Base-by-base conservation (phyloP, 2,329 filamentous ascomycete genomes). In the Sclerotinia sclerotiorum region DNA sequence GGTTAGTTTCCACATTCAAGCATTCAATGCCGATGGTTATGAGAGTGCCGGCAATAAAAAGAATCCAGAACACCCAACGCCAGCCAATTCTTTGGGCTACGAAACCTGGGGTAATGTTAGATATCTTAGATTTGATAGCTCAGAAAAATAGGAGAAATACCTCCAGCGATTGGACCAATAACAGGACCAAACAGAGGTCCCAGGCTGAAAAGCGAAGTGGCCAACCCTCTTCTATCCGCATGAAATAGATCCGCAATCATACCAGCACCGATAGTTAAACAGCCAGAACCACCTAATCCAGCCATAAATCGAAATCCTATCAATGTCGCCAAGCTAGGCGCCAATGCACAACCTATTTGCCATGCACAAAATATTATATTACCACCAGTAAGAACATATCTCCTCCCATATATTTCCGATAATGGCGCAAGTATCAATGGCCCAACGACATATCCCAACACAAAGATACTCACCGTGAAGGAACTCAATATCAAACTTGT, bases 261-360 rank as follows among this genome's bases (percentile, higher is more conserved):
- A 46, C 73, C 73, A 61, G 69, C 72, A n/a, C 73, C 73, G 39
- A 72, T 56, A 69, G 75, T 64, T 73, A 78, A 19, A 69, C 54
- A 78, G 32, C 70, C 83, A n/a, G 82, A 83, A 62, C 84, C 85
- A 52, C 84, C 84, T 15, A 85, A 76, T 13, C 89, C 90, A 7
- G 84, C 83, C 8, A 90, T 73, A 72, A 90, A 84, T 2, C 88
- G 85, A 73, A 90, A 88, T 19, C 79, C 81, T 61, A 88, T 83
- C 57, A 89, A 80, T 54, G 82, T 75, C 32, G 75, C 78, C 29
- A 84, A 76, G 19, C 79, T 80, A 0, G 81, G 81, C 1, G 83
- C 81, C 49, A 84, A 76, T 0, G 85, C 85, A 73, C 84, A 84
- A 21, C 79, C 85, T 66, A 85, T 84, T 65, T 84, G 86, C 80